Conservation (phyloP, 148 eudicot genomes). For the Camellia sinensis region DNA sequence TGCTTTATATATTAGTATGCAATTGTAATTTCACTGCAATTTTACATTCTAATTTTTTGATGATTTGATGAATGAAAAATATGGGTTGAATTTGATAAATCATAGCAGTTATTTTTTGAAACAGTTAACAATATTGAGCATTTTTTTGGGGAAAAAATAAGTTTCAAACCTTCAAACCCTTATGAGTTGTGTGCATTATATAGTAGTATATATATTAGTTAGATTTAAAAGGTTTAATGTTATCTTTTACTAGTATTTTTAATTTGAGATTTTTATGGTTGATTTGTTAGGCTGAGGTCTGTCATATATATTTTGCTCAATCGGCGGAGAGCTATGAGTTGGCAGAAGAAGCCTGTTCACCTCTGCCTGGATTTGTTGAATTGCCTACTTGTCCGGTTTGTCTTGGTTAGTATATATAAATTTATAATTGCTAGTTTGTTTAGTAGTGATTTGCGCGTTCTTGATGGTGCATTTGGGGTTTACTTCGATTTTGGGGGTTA, state of each 20-base stretch:
- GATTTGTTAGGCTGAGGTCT: conserved; percentile 66
- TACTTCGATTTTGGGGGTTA: neutral
- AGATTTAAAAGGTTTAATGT: neutral
- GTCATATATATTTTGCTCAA: conserved; percentile 66
- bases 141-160: too few relatives aligned
- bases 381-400: conserved; percentile 95
- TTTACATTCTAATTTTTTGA: too few relatives aligned
- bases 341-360: conserved; percentile 60
- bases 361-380: conserved; percentile 63
- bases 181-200: too few relatives aligned
- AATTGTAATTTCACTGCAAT: too few relatives aligned
- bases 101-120: too few relatives aligned
- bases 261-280: conserved; percentile 4
- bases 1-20: too few relatives aligned
- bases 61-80: too few relatives aligned
- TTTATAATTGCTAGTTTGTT: neutral
- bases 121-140: too few relatives aligned
- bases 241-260: neutral
- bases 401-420: conserved; percentile 53
- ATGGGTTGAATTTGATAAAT: too few relatives aligned
- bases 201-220: too few relatives aligned
- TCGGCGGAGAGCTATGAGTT: conserved; percentile 49
- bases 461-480: neutral
- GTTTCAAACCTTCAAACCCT: too few relatives aligned
- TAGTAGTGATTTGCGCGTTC: neutral